These are phyloP conservation scores for Voacanga thouarsii DNA, from an alignment of 257 asterid genomes.

Conservation along the genomic window DNA sequence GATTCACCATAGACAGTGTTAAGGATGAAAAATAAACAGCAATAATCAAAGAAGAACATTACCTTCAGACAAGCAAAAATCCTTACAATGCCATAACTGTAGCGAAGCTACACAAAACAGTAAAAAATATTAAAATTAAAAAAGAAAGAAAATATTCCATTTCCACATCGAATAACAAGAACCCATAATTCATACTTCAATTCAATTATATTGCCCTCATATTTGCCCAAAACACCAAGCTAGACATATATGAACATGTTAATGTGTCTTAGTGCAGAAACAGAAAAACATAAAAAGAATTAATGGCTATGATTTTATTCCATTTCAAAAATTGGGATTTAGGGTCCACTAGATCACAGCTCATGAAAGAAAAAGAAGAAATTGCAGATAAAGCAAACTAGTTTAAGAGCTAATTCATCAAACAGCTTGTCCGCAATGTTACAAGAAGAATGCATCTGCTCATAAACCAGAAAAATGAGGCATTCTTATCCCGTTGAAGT, in stretches of 20 bases:
- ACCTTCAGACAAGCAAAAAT: conserved; percentile 40
- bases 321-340: too few species aligned
- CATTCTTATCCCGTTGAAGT: too few species aligned
- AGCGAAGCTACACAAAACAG: conserved; percentile 28
- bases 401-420: too few species aligned
- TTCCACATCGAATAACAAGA: not conserved
- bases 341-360: too few species aligned
- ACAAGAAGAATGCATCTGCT: too few species aligned
- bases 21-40: not conserved
- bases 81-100: conserved; percentile 34
- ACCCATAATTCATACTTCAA: not conserved
- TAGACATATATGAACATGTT: not conserved
- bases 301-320: too few species aligned
- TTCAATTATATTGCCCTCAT: not conserved
- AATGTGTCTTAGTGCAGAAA: not conserved
- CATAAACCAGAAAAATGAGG: too few species aligned
- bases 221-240: not conserved
- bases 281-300: too few species aligned
- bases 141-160: not conserved
- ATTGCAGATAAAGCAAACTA: too few species aligned
- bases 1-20: not conserved
- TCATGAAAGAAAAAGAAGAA: too few species aligned
- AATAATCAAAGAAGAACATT: conserved; percentile 2
- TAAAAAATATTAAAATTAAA: not conserved
- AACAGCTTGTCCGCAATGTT: too few species aligned